phyloP scores from a whole-genome alignment of 1,284 basidiomycete species.

The Ceratobasidium sp. region DNA sequence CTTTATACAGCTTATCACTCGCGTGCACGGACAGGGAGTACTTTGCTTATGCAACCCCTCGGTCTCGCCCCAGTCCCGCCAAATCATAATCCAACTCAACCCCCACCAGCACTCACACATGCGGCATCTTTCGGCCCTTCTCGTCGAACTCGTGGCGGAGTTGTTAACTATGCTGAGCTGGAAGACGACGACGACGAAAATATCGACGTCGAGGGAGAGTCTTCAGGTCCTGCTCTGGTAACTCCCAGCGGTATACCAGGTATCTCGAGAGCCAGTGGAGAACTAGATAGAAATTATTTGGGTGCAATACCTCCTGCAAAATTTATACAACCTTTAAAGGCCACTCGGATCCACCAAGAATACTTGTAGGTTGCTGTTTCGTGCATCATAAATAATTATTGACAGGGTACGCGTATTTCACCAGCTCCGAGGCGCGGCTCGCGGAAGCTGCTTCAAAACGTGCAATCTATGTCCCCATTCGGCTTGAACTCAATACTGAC shows the following conservation, averaged over 20 bases:
- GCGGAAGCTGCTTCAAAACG: constrained; percentile 67
- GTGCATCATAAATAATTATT: constrained; percentile 1
- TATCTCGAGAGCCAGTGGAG: constrained; percentile 56
- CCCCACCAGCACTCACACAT: constrained; percentile 28
- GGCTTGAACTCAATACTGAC: constrained; percentile 92
- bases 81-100: constrained; percentile 38
- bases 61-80: constrained; percentile 49
- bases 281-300: constrained; percentile 84
- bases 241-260: constrained; percentile 44
- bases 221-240: constrained; percentile 38
- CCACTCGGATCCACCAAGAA: constrained; percentile 67
- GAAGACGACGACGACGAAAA: constrained; percentile 51
- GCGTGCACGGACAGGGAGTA: constrained; percentile 88
- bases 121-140: constrained; percentile 38
- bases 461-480: constrained; percentile 83
- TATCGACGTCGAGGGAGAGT: constrained; percentile 42
- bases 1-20: constrained; percentile 84
- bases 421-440: constrained; percentile 69
- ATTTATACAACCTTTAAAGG: constrained; percentile 69
- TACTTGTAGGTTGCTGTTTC: constrained; percentile 64
- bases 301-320: constrained; percentile 82
- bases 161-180: constrained; percentile 87
- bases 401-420: not conserved
- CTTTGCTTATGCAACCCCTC: constrained; percentile 90
- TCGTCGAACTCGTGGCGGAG: constrained; percentile 61